Base-by-base conservation (phyloP, 73 alveolate species). In the Paramecium biaurelia region DNA sequence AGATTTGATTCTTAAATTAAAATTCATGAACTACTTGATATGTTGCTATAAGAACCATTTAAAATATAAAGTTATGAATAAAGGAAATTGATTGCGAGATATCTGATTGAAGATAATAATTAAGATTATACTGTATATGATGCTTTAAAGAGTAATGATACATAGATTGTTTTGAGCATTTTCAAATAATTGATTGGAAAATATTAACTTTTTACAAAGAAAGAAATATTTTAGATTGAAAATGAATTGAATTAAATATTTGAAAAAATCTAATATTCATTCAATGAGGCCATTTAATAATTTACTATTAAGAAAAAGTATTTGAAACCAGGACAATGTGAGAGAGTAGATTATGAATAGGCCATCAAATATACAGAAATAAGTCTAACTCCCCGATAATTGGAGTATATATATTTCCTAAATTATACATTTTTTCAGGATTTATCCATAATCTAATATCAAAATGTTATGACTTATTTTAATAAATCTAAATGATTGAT, bases 291-390 rank as follows among this genome's bases (percentile, higher is more conserved):
- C 43, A 63, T 63, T 30, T 32, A 26, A 63, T 63, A 26, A 63
- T 26, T 63, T 34, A 63, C 47, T 12, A 24, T 32, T 30, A 63
- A 63, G 45, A 63, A 63, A 63, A 63, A 63, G 84, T 63, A 63
- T 63, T 63, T 63, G 84, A 63, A 63, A 63, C 84, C 15, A 24
- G 84, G 84, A 63, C 45, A 63, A 63, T 63, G 84, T 63, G 45
- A 63, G 26, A 63, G 84, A 32, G 0, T 30, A 30, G 84, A 63
- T 32, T 63, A 63, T 63, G 84, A 63, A 63, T n/a, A 63, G 45
- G 84, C 84, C 45, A 26, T 63, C 49, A 63, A 32, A 63, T 30
- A 32, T 32, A 63, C 21, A 63, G 84, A 63, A 63, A 32, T 63
- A 63, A 63, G 45, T 63, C 24, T 63, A 32, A 63, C 84, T 63